These are phyloP conservation scores for Monosporascus ibericus DNA, from an alignment of 2,329 filamentous ascomycete species.

Conservation along the genomic window DNA sequence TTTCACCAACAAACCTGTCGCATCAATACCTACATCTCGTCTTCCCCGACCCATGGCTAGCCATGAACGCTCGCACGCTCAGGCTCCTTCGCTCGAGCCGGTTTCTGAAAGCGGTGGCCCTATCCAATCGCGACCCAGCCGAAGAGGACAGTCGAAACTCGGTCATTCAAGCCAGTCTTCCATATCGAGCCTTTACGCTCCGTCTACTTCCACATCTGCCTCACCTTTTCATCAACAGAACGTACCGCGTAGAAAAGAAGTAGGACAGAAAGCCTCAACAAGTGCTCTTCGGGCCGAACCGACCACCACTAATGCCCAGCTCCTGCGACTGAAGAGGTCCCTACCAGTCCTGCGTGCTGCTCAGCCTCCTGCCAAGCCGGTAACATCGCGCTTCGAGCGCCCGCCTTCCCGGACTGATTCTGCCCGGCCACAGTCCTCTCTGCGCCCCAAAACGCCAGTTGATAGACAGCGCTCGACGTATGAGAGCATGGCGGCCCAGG, in stretches of 20 bases:
- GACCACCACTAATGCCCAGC: conserved; percentile 60
- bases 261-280: conserved; percentile 49
- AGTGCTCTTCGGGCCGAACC: conserved; percentile 51
- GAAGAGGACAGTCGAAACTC: conserved; percentile 61
- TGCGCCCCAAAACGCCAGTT: conserved; percentile 66
- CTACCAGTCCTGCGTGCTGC: conserved; percentile 51
- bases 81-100: conserved; percentile 71
- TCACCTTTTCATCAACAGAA: conserved; percentile 45
- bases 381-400: conserved; percentile 44
- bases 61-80: conserved; percentile 61
- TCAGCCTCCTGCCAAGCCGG: conserved; percentile 46
- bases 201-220: conserved; percentile 51
- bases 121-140: conserved; percentile 47
- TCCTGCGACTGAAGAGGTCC: conserved; percentile 60
- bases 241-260: conserved; percentile 55
- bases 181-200: conserved; percentile 55
- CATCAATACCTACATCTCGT: conserved; percentile 51
- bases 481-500: conserved; percentile 46
- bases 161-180: conserved; percentile 67
- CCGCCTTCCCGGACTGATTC: conserved; percentile 54
- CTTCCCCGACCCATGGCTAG: conserved; percentile 68
- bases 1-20: conserved; percentile 73
- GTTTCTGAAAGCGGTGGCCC: conserved; percentile 85
- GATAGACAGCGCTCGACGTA: conserved; percentile 49
- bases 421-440: conserved; percentile 41